These are phyloP conservation scores for Haematococcus sp. DNA, from an alignment of 139 green algal genomes.

Conservation along the genomic window DNA sequence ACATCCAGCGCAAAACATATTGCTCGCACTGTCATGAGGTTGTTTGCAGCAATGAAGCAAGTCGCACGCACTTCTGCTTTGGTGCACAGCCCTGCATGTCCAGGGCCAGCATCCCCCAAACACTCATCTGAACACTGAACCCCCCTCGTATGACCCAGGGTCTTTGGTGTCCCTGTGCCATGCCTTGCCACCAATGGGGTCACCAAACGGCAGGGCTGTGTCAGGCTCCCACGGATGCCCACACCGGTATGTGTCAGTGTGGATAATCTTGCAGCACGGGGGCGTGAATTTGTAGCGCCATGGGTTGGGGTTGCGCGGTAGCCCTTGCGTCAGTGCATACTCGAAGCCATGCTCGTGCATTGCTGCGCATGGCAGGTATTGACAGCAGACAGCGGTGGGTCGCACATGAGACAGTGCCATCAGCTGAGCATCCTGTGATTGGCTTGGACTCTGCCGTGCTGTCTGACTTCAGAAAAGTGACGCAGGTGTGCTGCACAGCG, in stretches of 20 bases:
- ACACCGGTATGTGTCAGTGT: conserved; percentile 45
- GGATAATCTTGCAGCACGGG: conserved; percentile 7
- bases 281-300: conserved; percentile 39
- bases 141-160: conserved; percentile 34
- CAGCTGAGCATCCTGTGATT: too few relatives aligned
- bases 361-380: conserved; percentile 13
- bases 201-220: conserved; percentile 32
- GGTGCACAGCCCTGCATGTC: too few relatives aligned
- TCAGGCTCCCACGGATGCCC: conserved; percentile 32
- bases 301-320: conserved; percentile 37
- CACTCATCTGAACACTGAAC: conserved; percentile 10
- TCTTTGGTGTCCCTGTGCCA: conserved; percentile 28
- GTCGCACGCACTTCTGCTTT: too few relatives aligned
- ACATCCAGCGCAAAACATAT: too few relatives aligned
- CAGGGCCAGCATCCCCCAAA: too few relatives aligned
- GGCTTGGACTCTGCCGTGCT: too few relatives aligned
- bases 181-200: conserved; percentile 24
- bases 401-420: not conserved
- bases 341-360: conserved; percentile 48
- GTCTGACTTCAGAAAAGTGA: too few relatives aligned
- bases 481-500: too few relatives aligned
- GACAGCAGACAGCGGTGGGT: not conserved
- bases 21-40: too few relatives aligned
- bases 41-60: too few relatives aligned
- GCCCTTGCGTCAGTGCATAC: conserved; percentile 37